Conservation (phyloP, 192 early-diverging fungal genomes). For the Geranomyces michiganensis region DNA sequence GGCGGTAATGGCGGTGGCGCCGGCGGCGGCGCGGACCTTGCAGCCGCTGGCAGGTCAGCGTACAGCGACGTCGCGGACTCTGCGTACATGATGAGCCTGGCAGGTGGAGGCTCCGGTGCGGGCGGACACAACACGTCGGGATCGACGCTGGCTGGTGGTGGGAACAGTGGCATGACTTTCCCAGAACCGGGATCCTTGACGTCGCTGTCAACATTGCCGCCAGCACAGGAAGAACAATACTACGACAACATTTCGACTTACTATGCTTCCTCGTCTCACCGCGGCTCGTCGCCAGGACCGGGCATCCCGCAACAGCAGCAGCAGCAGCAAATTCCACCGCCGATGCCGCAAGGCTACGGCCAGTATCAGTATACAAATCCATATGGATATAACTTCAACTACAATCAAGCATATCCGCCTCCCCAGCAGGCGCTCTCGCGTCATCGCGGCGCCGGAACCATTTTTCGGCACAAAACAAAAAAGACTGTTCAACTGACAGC, state of each 20-base stretch:
- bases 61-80: too few relatives aligned
- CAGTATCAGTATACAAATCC: conserved; percentile 15
- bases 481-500: conserved; percentile 50
- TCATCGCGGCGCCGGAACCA: conserved; percentile 15
- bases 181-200: background rate
- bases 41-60: too few relatives aligned
- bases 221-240: conserved; percentile 1
- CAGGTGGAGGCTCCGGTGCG: too few relatives aligned
- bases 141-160: background rate
- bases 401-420: conserved; percentile 24
- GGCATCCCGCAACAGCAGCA: background rate
- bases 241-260: conserved; percentile 19
- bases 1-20: too few relatives aligned
- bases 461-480: conserved; percentile 54
- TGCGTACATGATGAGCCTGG: too few relatives aligned
- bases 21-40: too few relatives aligned
- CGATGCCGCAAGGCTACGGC: background rate
- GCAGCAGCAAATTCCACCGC: conserved; percentile 4
- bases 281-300: background rate
- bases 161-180: too few relatives aligned
- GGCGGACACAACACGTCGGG: conserved; percentile 10
- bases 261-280: background rate
- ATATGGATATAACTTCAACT: conserved; percentile 23
- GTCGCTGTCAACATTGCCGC: background rate
- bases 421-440: conserved; percentile 3